These are phyloP conservation scores for Laguncularia racemosa DNA, from an alignment of 345 rosid genomes.

Conservation along the genomic window DNA sequence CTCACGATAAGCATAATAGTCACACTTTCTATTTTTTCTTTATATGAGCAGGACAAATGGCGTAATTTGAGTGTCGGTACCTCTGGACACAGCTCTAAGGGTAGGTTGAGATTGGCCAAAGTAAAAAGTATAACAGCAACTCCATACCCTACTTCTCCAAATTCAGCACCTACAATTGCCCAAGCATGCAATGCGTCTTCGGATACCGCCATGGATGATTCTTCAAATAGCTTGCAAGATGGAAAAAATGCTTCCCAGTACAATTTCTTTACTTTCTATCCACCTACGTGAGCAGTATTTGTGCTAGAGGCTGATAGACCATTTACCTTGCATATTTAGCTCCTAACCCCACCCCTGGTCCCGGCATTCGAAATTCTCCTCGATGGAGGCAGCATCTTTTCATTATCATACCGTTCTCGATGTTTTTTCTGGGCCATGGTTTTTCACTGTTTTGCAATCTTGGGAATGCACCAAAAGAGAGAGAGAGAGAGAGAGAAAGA, in stretches of 20 bases:
- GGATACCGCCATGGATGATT: slow-evolving; percentile 20
- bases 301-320: neutral
- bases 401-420: too few species aligned
- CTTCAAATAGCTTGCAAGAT: slow-evolving; percentile 17
- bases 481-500: too few species aligned
- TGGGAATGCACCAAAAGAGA: too few species aligned
- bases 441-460: too few species aligned
- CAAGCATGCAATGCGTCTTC: slow-evolving; percentile 21
- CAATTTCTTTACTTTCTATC: neutral
- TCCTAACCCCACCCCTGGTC: too few species aligned
- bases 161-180: slow-evolving; percentile 29
- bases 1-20: too few species aligned
- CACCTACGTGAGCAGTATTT: neutral
- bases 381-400: too few species aligned
- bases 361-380: too few species aligned
- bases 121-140: slow-evolving; percentile 16
- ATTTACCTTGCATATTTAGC: too few species aligned
- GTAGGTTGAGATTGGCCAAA: slow-evolving; percentile 41
- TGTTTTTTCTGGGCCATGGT: too few species aligned
- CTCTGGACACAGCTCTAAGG: slow-evolving; percentile 47
- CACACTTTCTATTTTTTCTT: slow-evolving; percentile 6
- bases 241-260: slow-evolving; percentile 30
- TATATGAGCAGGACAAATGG: slow-evolving; percentile 65
- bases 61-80: slow-evolving; percentile 61
- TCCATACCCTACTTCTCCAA: slow-evolving; percentile 12